These are phyloP conservation scores for Silene uniflora DNA, from an alignment of 148 eudicot species.

Conservation along the genomic window DNA sequence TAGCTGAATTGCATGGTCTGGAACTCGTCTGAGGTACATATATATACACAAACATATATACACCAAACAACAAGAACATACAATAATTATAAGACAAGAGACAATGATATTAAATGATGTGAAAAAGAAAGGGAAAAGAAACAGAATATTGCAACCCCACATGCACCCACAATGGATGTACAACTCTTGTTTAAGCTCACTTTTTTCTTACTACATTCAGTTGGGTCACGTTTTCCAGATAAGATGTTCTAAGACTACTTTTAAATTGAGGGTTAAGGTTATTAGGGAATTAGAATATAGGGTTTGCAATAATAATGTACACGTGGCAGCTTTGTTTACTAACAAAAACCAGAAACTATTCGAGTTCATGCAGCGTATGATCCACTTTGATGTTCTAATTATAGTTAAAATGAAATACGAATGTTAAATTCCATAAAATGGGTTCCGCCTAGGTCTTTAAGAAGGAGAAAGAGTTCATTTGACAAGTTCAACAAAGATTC, in stretches of 20 bases:
- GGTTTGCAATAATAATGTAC: slow-evolving; percentile 2
- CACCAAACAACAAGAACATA: slow-evolving; percentile 22
- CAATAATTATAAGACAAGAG: slow-evolving; percentile 28
- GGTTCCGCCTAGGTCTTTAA: not conserved
- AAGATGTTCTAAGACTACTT: slow-evolving; percentile 8
- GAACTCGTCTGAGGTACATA: slow-evolving; percentile 23
- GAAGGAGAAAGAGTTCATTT: not conserved
- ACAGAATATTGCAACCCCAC: slow-evolving; percentile 45
- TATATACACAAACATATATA: slow-evolving; percentile 14
- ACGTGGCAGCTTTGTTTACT: not conserved
- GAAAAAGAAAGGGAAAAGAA: slow-evolving; percentile 37
- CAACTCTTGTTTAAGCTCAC: slow-evolving; percentile 29
- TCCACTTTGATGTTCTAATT: slow-evolving; percentile 16
- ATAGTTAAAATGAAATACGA: not conserved
- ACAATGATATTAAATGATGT: slow-evolving; percentile 31
- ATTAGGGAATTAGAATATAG: slow-evolving; percentile 16
- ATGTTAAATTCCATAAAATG: not conserved
- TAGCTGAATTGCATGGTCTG: slow-evolving; percentile 21
- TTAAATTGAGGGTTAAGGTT: slow-evolving; percentile 8
- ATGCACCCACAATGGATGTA: slow-evolving; percentile 37
- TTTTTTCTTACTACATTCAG: slow-evolving; percentile 23
- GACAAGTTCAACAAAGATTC: no score
- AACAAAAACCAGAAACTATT: not conserved
- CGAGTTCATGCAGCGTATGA: slow-evolving; percentile 17
- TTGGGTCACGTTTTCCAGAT: slow-evolving; percentile 23